Base-by-base conservation (phyloP, 1,284 basidiomycete species). In the Macrocystidia cucumis region DNA sequence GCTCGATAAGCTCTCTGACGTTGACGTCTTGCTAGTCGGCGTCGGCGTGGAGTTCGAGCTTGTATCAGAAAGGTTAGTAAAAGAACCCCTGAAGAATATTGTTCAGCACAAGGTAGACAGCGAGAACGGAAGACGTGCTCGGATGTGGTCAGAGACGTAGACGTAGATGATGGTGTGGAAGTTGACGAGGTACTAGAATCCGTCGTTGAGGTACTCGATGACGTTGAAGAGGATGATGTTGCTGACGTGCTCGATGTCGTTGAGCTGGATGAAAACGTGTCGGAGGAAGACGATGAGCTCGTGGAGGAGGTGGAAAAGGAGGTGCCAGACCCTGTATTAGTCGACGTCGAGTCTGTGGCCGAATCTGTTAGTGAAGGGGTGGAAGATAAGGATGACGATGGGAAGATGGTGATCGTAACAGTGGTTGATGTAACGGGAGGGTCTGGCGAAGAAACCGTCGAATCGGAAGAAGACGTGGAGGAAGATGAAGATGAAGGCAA, bases 121-220 rank as follows among this genome's bases (percentile, higher is more conserved):
- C 8, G 12, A 12, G 23, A 25, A 25, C 8, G 12, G 8, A 29
- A 29, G 9, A 16, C 8, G 9, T 11, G 17, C 7, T 9, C 8
- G 9, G 28, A 29, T 14, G 28, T 31, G 5, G 18, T 17, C n/a
- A 19, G 13, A 31, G 29, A 21, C 13, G 35, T 18, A 5, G 16
- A 14, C 5, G 25, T 28, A 9, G 20, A 27, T 35, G 9, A 27
- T 12, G 34, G 34, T 17, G 42, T 43, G n/a, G 5, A 29, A 3
- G 44, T 45, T n/a, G 30, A 18, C 35, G 20, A 17, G 34, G 29
- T 16, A 30, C n/a, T 16, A 5, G n/a, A 24, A 5, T 14, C 5
- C 19, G 13, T 24, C 22, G 30, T 29, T 20, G 26, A 7, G 9
- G 28, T 32, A 16, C 28, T 35, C 29, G 20, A 9, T 2, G 32